Conservation (phyloP, 176 grass and related monocot genomes). For the Olyra latifolia region DNA sequence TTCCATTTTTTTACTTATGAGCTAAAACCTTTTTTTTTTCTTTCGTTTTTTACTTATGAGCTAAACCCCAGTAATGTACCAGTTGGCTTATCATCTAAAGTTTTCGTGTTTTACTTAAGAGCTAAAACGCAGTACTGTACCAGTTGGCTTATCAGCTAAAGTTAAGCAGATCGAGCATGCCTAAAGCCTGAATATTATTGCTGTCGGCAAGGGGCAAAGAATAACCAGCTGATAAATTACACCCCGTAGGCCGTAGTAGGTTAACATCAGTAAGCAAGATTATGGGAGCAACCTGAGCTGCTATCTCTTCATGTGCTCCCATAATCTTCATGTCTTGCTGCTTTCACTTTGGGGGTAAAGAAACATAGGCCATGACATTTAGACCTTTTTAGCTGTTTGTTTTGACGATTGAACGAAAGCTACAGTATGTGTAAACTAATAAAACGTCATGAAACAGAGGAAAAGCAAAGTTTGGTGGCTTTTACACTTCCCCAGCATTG, state of each 20-base stretch:
- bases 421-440: background rate
- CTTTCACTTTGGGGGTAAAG: conserved; percentile 25
- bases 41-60: too few species aligned
- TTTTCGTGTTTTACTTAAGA: too few species aligned
- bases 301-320: too few species aligned
- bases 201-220: background rate
- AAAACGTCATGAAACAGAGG: background rate
- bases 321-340: background rate
- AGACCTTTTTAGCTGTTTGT: background rate
- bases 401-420: conserved; percentile 12
- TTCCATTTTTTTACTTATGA: too few species aligned
- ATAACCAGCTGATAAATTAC: background rate
- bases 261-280: background rate
- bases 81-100: too few species aligned
- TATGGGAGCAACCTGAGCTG: conserved; percentile 27
- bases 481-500: background rate
- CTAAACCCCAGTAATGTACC: too few species aligned
- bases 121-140: background rate
- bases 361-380: background rate
- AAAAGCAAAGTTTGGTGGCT: background rate
- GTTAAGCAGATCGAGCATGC: background rate
- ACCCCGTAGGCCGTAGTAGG: background rate
- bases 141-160: background rate
- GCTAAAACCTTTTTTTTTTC: too few species aligned
- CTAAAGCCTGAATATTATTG: background rate